A percentile compares a stretch with the other conserved stretches of the same genome.
These are phyloP conservation scores for Carex littledalei DNA, from an alignment of 176 grass and related monocot species.

Conservation along the genomic window DNA sequence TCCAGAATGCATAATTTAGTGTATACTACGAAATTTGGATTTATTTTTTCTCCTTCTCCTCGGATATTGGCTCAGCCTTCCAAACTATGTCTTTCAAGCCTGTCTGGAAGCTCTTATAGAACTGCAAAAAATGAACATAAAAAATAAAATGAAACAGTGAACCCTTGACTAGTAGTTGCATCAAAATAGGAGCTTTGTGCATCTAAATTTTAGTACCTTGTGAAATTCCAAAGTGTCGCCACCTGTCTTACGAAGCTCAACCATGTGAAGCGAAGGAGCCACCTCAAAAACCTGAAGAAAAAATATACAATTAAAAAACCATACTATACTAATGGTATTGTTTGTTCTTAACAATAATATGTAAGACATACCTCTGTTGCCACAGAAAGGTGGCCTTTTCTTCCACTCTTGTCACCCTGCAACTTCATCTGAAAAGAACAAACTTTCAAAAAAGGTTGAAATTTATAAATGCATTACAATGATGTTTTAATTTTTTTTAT, in stretches of 20 bases:
- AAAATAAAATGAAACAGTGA: not conserved
- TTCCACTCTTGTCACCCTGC: conserved; percentile 90
- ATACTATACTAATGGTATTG: not conserved
- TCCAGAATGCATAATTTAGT: not conserved
- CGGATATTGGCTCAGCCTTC: conserved; percentile 55
- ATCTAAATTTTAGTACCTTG: conserved; percentile 35
- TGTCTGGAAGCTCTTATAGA: conserved; percentile 86
- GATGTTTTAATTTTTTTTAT: not conserved
- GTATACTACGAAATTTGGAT: conserved; percentile 16
- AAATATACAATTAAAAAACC: not conserved
- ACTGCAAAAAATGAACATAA: conserved; percentile 38
- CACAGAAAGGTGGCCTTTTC: conserved; percentile 90
- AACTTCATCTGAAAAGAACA: conserved; percentile 68
- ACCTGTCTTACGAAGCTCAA: conserved; percentile 95
- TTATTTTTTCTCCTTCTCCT: conserved; percentile 19
- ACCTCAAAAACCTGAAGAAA: conserved; percentile 87
- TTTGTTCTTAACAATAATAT: not conserved
- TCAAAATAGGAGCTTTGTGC: not conserved
- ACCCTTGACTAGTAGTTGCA: not conserved
- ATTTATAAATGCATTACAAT: not conserved
- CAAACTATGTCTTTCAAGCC: conserved; percentile 90
- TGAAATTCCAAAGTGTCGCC: conserved; percentile 97
- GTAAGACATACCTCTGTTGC: conserved; percentile 55
- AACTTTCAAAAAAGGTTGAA: not conserved
- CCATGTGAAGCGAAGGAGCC: conserved; percentile 89